These are phyloP conservation scores for Alternaria consortialis DNA, from an alignment of 2,329 filamentous ascomycete genomes.

Conservation along the genomic window DNA sequence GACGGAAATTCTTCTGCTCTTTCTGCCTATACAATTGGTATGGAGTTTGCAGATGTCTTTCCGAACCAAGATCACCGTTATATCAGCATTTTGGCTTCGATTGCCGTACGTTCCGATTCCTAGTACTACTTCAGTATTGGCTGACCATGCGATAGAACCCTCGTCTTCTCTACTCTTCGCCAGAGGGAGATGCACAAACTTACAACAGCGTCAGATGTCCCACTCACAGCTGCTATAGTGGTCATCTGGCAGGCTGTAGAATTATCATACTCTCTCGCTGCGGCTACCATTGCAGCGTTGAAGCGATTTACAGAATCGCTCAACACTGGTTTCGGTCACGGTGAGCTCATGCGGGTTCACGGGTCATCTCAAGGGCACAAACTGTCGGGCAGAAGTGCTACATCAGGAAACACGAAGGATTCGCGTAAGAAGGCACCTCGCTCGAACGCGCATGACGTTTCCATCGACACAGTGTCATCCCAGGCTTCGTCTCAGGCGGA, in stretches of 20 bases:
- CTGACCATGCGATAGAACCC: slow-evolving; percentile 3
- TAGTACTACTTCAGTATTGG: neutral
- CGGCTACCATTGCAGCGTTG: slow-evolving; percentile 19
- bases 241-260: slow-evolving; percentile 24
- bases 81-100: slow-evolving; percentile 29
- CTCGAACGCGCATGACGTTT: neutral
- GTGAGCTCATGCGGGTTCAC: slow-evolving; percentile 21
- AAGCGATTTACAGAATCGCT: slow-evolving; percentile 24
- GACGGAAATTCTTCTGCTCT: slow-evolving; percentile 9
- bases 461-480: neutral
- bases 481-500: neutral
- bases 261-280: slow-evolving; percentile 19
- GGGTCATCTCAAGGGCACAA: slow-evolving; percentile 15
- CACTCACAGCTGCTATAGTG: slow-evolving; percentile 16
- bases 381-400: slow-evolving; percentile 14
- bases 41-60: slow-evolving; percentile 25
- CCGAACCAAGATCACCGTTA: slow-evolving; percentile 26
- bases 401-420: neutral
- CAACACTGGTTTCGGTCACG: slow-evolving; percentile 25
- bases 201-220: slow-evolving; percentile 6
- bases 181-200: slow-evolving; percentile 12
- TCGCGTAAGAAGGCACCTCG: neutral
- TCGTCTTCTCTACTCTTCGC: slow-evolving; percentile 18
- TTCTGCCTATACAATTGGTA: slow-evolving; percentile 26
- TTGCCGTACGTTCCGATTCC: slow-evolving; percentile 18